A percentile compares a stretch with the other conserved stretches of the same genome.
Conservation (phyloP, 345 rosid species). For the Gossypium raimondii region DNA sequence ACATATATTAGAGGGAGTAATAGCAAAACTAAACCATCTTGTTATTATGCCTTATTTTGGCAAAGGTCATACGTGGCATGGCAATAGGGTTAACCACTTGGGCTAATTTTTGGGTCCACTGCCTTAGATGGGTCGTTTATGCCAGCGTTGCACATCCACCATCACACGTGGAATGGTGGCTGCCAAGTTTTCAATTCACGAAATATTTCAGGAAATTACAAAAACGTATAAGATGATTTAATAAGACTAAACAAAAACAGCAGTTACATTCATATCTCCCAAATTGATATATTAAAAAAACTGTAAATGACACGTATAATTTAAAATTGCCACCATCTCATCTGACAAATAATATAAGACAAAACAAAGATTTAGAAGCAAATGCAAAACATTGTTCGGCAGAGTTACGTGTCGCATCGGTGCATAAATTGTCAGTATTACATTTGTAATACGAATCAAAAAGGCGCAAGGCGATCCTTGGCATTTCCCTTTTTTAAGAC, state of each 20-base stretch:
- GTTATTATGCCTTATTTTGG: not conserved
- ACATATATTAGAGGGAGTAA: no score
- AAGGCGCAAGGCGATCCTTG: not conserved
- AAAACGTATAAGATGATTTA: no score
- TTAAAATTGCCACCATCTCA: not conserved
- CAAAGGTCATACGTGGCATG: not conserved
- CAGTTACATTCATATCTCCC: no score
- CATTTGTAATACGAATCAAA: not conserved
- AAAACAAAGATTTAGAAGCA: not conserved
- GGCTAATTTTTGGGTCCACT: not conserved
- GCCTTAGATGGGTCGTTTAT: not conserved
- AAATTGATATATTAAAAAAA: not conserved
- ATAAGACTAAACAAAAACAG: no score
- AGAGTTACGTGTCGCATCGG: not conserved
- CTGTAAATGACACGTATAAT: not conserved
- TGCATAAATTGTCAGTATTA: not conserved
- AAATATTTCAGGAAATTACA: no score
- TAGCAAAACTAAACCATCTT: no score
- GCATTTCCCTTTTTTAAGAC: not conserved
- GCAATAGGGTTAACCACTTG: not conserved
- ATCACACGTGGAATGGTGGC: not conserved
- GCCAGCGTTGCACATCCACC: not conserved
- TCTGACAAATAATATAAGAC: not conserved
- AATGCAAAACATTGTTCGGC: not conserved
- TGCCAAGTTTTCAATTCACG: not conserved